Percentiles rank a stretch among this genome's conserved stretches.
These are phyloP conservation scores for Erigeron canadensis DNA, from an alignment of 129 eudicot species.

Conservation along the genomic window DNA sequence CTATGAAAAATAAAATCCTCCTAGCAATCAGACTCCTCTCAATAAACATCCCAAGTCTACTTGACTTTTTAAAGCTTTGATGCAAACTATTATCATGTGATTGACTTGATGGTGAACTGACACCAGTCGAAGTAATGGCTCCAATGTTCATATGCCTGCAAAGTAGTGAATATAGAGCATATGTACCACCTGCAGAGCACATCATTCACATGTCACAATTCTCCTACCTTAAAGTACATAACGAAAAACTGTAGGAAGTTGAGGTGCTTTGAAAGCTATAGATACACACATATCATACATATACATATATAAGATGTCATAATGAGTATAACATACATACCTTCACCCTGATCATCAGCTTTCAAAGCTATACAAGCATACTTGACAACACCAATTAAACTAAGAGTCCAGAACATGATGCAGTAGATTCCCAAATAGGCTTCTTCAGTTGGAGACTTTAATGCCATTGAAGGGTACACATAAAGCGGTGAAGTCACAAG, in stretches of 20 bases:
- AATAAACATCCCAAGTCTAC: conserved; percentile 53
- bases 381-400: conserved; percentile 62
- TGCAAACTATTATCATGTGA: conserved; percentile 27
- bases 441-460: conserved; percentile 58
- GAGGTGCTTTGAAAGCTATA: too few relatives aligned
- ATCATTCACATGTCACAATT: conserved; percentile 18
- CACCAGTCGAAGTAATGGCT: conserved; percentile 41
- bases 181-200: conserved; percentile 63
- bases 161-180: conserved; percentile 69
- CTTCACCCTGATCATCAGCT: conserved; percentile 89
- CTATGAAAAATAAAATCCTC: conserved; percentile 58
- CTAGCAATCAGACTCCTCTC: conserved; percentile 64
- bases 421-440: conserved; percentile 66
- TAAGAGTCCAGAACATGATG: conserved; percentile 77
- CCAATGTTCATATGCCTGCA: conserved; percentile 66
- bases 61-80: conserved; percentile 33
- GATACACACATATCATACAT: too few relatives aligned
- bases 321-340: too few relatives aligned
- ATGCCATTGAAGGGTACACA: conserved; percentile 75
- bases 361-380: conserved; percentile 59
- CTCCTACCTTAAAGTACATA: not conserved
- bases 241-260: not conserved
- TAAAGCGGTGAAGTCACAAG: conserved; percentile 77
- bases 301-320: too few relatives aligned
- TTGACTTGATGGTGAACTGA: conserved; percentile 26